Base-by-base conservation (phyloP, 2,329 filamentous ascomycete genomes). In the Ceratocystis huliohia region DNA sequence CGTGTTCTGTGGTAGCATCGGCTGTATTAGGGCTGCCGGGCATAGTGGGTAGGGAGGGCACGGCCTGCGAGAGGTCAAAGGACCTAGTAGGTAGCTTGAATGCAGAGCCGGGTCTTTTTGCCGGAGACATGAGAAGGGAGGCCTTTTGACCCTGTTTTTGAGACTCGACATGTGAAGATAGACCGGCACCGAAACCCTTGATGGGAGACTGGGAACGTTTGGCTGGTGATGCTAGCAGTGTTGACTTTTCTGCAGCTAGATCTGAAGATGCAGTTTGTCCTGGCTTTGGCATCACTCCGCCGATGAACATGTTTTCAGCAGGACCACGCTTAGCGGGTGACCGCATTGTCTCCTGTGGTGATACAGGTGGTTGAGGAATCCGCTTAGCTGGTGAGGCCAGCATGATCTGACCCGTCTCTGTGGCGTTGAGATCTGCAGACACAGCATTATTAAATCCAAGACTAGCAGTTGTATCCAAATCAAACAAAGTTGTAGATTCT, bases 301-400 rank as follows among this genome's bases (percentile, higher is more conserved):
- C 63, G 22, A 64, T 46, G 33, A 69, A 69, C 71, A 61, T 70
- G 30, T 75, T 72, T 1, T 74, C 68, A 17, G 50, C 22, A 1
- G 82, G 91, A 57, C 77, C 72, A 45, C 78, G 76, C 71, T 82
- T 83, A 0, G 84, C 80, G 0, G 84, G 83, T 1, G 81, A 82
- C 69, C 78, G 82, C 72, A 85, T 75, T 0, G 78, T 74, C 28
- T 84, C 83, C 70, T 81, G 85, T 0, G 83, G 80, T 1, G 82
- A 81, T 4, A 78, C 71, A 1, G 81, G 78, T 7, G 78, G 50
- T 30, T 66, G 61, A 2, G 64, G 64, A 5, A 56, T 77, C 33
- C 83, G 78, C 66, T 82, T 80, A n/a, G 83, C 81, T 1, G 84
- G 83, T 57, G 82, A 86, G 22, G 74, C 76, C 56, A 85, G 73